These are phyloP conservation scores for Boletus bicolor DNA, from an alignment of 768 basidiomycete species.

Conservation along the genomic window DNA sequence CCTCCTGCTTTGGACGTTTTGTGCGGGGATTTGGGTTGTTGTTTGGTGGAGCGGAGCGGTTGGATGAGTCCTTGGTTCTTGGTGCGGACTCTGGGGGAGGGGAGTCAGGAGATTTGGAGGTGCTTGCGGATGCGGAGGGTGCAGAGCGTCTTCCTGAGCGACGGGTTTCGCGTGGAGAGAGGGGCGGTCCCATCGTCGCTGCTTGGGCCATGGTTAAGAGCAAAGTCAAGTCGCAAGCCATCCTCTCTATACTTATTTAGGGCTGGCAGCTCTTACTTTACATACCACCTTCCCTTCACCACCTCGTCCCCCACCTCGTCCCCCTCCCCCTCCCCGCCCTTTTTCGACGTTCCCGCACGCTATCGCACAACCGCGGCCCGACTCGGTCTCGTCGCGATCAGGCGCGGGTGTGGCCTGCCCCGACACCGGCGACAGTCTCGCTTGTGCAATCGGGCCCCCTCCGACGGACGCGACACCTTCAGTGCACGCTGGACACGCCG, in stretches of 20 bases:
- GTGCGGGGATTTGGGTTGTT: slow-evolving; percentile 40
- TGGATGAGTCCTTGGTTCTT: slow-evolving; percentile 42
- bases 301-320: slow-evolving; percentile 1
- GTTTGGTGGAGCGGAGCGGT: slow-evolving; percentile 38
- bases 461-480: background rate
- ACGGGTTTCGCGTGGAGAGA: slow-evolving; percentile 73
- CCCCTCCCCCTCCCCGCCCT: background rate
- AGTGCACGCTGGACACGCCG: slow-evolving; percentile 5
- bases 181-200: slow-evolving; percentile 71
- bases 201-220: slow-evolving; percentile 54
- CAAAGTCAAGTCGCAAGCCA: slow-evolving; percentile 4
- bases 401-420: background rate
- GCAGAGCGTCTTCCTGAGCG: slow-evolving; percentile 74
- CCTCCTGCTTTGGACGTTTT: slow-evolving; percentile 74
- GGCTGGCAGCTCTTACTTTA: slow-evolving; percentile 30
- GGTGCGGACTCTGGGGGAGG: slow-evolving; percentile 46
- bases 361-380: background rate
- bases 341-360: background rate
- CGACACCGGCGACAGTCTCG: background rate
- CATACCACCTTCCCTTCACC: slow-evolving; percentile 2
- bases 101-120: slow-evolving; percentile 74
- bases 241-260: slow-evolving; percentile 32
- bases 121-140: slow-evolving; percentile 62
- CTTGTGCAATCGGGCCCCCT: slow-evolving; percentile 1
- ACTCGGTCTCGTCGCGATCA: slow-evolving; percentile 19